Base-by-base conservation (phyloP, 75 land plant species). In the Sequoia sempervirens region DNA sequence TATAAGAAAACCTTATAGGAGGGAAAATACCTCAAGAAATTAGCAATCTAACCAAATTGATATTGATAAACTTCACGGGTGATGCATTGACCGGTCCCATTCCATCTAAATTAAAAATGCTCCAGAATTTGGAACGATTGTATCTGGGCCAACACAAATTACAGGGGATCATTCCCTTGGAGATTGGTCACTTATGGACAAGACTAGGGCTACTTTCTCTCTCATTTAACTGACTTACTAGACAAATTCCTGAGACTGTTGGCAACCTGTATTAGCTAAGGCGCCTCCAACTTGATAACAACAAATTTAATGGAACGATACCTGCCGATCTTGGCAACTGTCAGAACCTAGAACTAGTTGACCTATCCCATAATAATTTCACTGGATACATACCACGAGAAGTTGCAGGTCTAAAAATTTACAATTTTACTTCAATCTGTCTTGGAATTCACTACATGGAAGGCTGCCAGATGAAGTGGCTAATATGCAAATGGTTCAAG, bases 351-450 rank as follows among this genome's bases (percentile, higher is more conserved):
- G 58, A 28, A 32, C 58, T 58, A 15, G 20, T 90, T n/a, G 79
- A 87, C 43, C 83, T 92, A 50, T 81, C 89, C n/a, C n/a, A 92
- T n/a, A n/a, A 92, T 79, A 46, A 82, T 3, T 74, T 87, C 43
- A 30, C 23, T 20, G 89, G 81, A 18, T 36, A 18, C 38, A 36
- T 84, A 32, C 89, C 90, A 3, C 79, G n/a, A 43, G 86, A 58
- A 23, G 52, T 87, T 26, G 64, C 15, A 28, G 73, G 30, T 20
- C 86, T 90, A 8, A 13, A 34, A 73, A 81, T 28, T 54, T 88
- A 14, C 74, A 85, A 28, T 45, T 87, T 52, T 75, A 64, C n/a
- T 40, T 90, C 54, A 69, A 84, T 26, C 28, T 89, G 2, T 38
- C 75, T 23, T 5, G 5, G 10, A 89, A 89, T 30, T 20, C 5